Conservation (phyloP, 1,284 basidiomycete species). For the Cryptococcus sp. region DNA sequence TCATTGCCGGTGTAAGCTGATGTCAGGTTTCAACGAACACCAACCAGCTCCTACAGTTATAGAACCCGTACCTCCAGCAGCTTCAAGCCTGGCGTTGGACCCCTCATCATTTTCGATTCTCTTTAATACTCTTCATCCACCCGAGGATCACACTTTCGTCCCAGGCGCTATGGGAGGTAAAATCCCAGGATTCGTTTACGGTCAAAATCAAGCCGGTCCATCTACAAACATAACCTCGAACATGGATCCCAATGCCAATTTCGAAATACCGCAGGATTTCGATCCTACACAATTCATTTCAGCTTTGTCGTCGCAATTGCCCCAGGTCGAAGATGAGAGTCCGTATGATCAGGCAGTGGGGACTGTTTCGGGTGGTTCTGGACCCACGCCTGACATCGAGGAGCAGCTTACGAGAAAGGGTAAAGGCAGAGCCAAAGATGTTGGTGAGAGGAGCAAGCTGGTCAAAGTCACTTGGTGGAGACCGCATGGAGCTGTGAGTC, state of each 20-base stretch:
- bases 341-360: constrained; percentile 13
- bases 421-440: background rate
- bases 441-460: constrained; percentile 16
- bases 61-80: too few relatives aligned
- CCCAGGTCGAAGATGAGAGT: constrained; percentile 25
- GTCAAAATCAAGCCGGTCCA: background rate
- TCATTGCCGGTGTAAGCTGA: too few relatives aligned
- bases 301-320: constrained; percentile 25
- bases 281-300: constrained; percentile 28
- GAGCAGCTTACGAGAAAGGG: background rate
- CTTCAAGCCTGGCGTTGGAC: too few relatives aligned
- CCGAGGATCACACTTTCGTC: background rate
- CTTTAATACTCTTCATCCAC: background rate
- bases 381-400: background rate
- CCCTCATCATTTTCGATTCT: background rate
- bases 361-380: background rate
- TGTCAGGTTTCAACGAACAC: too few relatives aligned
- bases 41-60: too few relatives aligned
- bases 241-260: too few relatives aligned
- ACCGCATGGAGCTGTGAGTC: constrained; percentile 23
- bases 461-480: constrained; percentile 38
- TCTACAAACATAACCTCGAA: too few relatives aligned
- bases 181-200: background rate
- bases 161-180: background rate
- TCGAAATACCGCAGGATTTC: background rate